phyloP scores from a whole-genome alignment of 768 basidiomycete genomes.

The Galerina marginata region DNA sequence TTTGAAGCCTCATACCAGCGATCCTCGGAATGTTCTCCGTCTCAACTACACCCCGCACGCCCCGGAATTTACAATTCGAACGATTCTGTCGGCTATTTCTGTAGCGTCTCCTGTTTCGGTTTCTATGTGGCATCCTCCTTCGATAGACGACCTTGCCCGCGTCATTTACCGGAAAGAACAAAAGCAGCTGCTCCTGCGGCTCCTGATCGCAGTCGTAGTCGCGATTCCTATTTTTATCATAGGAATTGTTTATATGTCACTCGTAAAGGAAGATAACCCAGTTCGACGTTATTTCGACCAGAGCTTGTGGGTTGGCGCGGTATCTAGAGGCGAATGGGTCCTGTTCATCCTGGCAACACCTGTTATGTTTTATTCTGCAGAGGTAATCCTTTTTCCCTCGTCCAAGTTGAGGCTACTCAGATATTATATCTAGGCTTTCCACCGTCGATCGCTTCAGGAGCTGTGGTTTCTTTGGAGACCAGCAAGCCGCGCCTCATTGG shows the following conservation, averaged over 20 bases:
- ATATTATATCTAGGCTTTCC: constrained; percentile 41
- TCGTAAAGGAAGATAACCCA: constrained; percentile 54
- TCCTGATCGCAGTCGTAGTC: constrained; percentile 60
- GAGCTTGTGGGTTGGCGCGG: constrained; percentile 69
- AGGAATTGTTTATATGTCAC: constrained; percentile 75
- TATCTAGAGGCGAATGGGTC: constrained; percentile 63
- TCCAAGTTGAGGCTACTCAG: not conserved
- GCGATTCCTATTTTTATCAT: constrained; percentile 83
- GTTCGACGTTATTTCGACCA: constrained; percentile 57
- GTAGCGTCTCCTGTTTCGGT: constrained; percentile 47
- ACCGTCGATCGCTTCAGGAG: constrained; percentile 59
- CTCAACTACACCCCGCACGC: constrained; percentile 56
- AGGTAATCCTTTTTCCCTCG: constrained; percentile 20
- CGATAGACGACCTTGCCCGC: constrained; percentile 64
- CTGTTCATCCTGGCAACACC: constrained; percentile 72
- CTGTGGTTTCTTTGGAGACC: constrained; percentile 61
- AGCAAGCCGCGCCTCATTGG: constrained; percentile 56
- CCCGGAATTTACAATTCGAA: constrained; percentile 67
- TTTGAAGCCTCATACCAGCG: constrained; percentile 42
- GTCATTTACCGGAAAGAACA: constrained; percentile 64
- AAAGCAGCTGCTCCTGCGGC: constrained; percentile 53
- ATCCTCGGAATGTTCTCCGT: constrained; percentile 50
- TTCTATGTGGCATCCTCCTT: constrained; percentile 53
- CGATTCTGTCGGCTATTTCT: constrained; percentile 55
- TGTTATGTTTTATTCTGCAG: constrained; percentile 72